Base-by-base conservation (phyloP, 2,329 filamentous ascomycete species). In the Cladobotryum protrusum region DNA sequence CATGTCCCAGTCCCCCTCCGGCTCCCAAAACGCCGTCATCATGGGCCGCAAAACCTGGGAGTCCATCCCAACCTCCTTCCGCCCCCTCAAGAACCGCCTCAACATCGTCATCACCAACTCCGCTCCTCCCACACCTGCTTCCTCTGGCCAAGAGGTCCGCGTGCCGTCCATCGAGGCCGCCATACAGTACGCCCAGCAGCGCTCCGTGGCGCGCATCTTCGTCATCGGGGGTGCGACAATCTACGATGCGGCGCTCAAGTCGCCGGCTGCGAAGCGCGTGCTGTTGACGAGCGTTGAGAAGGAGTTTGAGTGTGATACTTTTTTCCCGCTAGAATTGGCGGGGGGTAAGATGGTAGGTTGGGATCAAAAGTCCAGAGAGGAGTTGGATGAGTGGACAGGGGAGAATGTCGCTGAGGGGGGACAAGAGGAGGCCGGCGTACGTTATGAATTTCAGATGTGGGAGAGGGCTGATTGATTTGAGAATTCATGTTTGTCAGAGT, bases 31-130 rank as follows among this genome's bases (percentile, higher is more conserved):
- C 67, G 87, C 88, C 15, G 88, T 97, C 46, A 86, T 99, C 59
- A 99, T 99, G 93, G 93, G 93, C 53, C 87, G 93, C 63, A 96
- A 95, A 70, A 99, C 93, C 0, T 99, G 92, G 85, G 89, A 95
- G 47, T 89, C 84, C 56, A 92, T 99, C 53, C 92, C 93, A 2
- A 63, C 74, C 6, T 78, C 76, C 46, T 90, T 93, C 65, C 79
- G 90, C 2, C 93, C 93, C 15, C 76, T 99, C 33, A 84, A 82
- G 54, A 86, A 83, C 54, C 77, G 93, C 9, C 73, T 90, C 45
- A 97, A 96, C 67, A 81, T 96, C 37, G 81, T 97, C 56, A 75
- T 99, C 57, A 87, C 83, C 54, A 75, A 85, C 43, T 73, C 74
- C 13, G 67, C 72, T 29, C 36, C 57, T 34, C 20, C 56, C 40